A percentile compares a stretch with the other conserved stretches of the same genome.
phyloP scores from a whole-genome alignment of 2,329 filamentous ascomycete species.

The Pseudogymnoascus pannorum region DNA sequence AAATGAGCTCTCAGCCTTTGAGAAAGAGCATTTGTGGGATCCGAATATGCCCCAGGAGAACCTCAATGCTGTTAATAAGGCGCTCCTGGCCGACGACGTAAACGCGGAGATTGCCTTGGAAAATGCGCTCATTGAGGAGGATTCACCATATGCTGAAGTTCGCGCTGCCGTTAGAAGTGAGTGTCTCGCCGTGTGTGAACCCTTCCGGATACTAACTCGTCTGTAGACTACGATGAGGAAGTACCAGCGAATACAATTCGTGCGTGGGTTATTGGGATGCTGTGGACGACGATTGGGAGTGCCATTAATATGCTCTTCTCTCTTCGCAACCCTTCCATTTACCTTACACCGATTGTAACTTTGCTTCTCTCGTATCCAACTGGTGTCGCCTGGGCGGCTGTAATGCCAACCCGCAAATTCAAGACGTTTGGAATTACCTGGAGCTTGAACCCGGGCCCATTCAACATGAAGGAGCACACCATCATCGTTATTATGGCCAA shows the following conservation, averaged over 20 bases:
- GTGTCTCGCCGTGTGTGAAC: constrained; percentile 42
- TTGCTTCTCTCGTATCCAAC: constrained; percentile 33
- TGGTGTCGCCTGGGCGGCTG: constrained; percentile 50
- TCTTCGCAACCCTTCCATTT: constrained; percentile 22
- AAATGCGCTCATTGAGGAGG: constrained; percentile 40
- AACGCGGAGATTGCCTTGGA: constrained; percentile 31
- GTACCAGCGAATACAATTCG: constrained; percentile 59
- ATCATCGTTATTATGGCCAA: constrained; percentile 57
- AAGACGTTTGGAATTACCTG: constrained; percentile 46
- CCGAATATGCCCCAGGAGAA: constrained; percentile 20
- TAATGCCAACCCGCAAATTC: constrained; percentile 21
- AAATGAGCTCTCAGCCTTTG: background rate
- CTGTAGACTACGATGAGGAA: constrained; percentile 46
- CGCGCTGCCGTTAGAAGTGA: constrained; percentile 54
- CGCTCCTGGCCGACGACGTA: constrained; percentile 19
- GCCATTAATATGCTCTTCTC: constrained; percentile 26
- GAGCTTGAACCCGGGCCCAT: constrained; percentile 59
- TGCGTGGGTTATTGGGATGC: constrained; percentile 45
- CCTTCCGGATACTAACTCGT: constrained; percentile 15
- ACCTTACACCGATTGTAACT: constrained; percentile 36
- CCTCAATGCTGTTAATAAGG: constrained; percentile 18
- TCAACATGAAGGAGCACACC: constrained; percentile 64
- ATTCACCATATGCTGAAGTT: constrained; percentile 58
- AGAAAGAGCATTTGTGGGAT: constrained; percentile 15
- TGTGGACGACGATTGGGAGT: constrained; percentile 15